Conservation (phyloP, 1,284 basidiomycete genomes). For the Trichosporon faecale region DNA sequence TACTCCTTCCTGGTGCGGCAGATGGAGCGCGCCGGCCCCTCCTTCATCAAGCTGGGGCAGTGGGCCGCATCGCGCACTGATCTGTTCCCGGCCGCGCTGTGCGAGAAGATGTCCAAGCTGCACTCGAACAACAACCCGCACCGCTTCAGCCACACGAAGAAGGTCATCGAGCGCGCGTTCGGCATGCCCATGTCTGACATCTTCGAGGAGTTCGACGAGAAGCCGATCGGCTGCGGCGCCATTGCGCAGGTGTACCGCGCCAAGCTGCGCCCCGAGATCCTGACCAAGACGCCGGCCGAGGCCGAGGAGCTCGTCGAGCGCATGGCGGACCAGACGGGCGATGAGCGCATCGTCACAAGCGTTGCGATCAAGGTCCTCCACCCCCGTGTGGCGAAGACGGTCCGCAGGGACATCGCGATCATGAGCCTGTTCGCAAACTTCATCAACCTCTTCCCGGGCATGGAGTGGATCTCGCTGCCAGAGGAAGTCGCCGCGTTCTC, state of each 20-base stretch:
- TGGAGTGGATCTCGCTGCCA: constrained; percentile 94
- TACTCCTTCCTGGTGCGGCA: constrained; percentile 80
- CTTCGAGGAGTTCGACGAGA: constrained; percentile 83
- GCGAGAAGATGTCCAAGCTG: constrained; percentile 76
- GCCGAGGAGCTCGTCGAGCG: constrained; percentile 48
- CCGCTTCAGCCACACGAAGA: constrained; percentile 73
- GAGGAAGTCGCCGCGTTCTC: constrained; percentile 95
- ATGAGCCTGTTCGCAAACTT: constrained; percentile 78
- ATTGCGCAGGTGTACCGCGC: constrained; percentile 95
- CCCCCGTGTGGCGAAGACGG: constrained; percentile 75
- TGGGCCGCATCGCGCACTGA: constrained; percentile 97
- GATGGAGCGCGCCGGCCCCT: constrained; percentile 94
- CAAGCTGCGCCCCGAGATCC: constrained; percentile 73
- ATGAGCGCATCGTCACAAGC: constrained; percentile 62
- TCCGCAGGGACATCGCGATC: constrained; percentile 84
- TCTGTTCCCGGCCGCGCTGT: constrained; percentile 89
- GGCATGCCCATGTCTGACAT: constrained; percentile 77
- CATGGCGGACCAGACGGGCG: constrained; percentile 16
- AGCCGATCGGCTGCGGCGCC: constrained; percentile 93
- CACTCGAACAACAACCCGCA: constrained; percentile 90
- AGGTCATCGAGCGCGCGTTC: constrained; percentile 81
- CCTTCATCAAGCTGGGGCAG: constrained; percentile 97
- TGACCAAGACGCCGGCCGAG: constrained; percentile 56
- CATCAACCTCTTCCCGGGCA: constrained; percentile 80
- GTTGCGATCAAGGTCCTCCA: constrained; percentile 97